Evolutionary conservation across 2,329 filamentous ascomycete genomes (phyloP).

Genomic region (Fusarium camptoceras): DNA sequence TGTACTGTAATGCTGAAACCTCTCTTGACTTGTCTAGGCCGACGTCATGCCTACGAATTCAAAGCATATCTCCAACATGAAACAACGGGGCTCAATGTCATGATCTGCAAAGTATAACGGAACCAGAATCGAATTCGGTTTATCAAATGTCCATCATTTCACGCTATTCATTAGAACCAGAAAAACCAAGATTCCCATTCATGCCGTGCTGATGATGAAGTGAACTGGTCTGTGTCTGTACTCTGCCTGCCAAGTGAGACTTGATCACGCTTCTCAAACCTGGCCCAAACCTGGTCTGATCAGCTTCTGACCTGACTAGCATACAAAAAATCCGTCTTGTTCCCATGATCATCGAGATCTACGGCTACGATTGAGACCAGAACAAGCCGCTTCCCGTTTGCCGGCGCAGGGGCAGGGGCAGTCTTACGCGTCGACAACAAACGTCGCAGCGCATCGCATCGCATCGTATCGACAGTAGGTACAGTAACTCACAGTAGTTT

Average conservation of each 20-base stretch:
- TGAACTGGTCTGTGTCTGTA: not conserved
- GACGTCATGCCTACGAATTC: slow-evolving; percentile 33
- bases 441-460: not conserved
- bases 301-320: slow-evolving; percentile 15
- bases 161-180: not conserved
- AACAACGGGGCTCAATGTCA: slow-evolving; percentile 29
- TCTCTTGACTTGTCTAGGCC: not conserved
- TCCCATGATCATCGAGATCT: slow-evolving; percentile 38
- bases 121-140: slow-evolving; percentile 8
- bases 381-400: slow-evolving; percentile 1
- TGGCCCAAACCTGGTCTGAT: slow-evolving; percentile 3
- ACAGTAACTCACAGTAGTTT: not conserved
- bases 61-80: slow-evolving; percentile 16
- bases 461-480: not conserved
- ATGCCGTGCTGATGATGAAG: slow-evolving; percentile 2
- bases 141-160: not conserved
- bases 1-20: not conserved
- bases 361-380: not conserved
- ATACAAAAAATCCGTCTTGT: slow-evolving; percentile 26
- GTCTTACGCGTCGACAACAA: slow-evolving; percentile 8
- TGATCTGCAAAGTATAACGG: slow-evolving; percentile 28
- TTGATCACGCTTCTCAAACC: slow-evolving; percentile 15
- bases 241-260: not conserved
- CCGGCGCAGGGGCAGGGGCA: slow-evolving; percentile 22
- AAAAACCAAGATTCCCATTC: not conserved